phyloP scores from a whole-genome alignment of 352 stramenopile genomes.

The Globisporangium acanthophoron region DNA sequence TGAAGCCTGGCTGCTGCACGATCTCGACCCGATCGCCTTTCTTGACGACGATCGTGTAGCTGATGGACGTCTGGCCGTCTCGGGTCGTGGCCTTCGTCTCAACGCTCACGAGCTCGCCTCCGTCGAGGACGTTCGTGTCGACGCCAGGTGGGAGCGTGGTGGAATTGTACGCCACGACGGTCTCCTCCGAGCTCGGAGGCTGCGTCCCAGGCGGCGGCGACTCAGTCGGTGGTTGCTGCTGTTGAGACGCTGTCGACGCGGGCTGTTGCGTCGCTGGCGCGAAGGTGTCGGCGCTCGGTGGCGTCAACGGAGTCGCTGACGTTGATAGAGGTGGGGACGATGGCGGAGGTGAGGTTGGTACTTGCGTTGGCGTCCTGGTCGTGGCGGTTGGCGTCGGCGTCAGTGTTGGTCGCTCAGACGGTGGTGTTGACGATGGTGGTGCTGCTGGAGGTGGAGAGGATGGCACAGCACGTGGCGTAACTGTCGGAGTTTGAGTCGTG shows the following conservation, averaged over 20 bases:
- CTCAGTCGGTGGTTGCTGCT: conserved; percentile 4
- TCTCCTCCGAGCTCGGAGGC: background rate
- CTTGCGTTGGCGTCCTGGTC: background rate
- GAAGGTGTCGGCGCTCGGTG: background rate
- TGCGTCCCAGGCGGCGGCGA: conserved; percentile 1
- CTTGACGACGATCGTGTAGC: conserved; percentile 37
- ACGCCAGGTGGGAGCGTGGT: conserved; percentile 30
- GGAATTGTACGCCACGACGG: conserved; percentile 28
- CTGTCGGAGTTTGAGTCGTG: no score
- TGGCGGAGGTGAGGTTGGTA: no score
- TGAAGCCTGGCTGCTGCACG: conserved; percentile 7
- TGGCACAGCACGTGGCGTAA: background rate
- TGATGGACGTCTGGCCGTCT: conserved; percentile 25
- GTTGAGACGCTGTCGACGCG: conserved; percentile 5
- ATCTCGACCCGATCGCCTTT: conserved; percentile 18
- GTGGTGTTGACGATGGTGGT: no score
- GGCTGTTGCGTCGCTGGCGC: background rate
- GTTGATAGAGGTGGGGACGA: background rate
- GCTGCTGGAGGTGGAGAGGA: background rate
- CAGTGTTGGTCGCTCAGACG: background rate
- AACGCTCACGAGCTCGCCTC: conserved; percentile 27
- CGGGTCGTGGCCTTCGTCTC: conserved; percentile 24
- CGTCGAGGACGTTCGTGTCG: conserved; percentile 25
- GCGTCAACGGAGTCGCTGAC: background rate
- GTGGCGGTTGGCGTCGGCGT: background rate